Conservation (phyloP, 2,329 filamentous ascomycete genomes). For the Pseudogymnoascus destructans region DNA sequence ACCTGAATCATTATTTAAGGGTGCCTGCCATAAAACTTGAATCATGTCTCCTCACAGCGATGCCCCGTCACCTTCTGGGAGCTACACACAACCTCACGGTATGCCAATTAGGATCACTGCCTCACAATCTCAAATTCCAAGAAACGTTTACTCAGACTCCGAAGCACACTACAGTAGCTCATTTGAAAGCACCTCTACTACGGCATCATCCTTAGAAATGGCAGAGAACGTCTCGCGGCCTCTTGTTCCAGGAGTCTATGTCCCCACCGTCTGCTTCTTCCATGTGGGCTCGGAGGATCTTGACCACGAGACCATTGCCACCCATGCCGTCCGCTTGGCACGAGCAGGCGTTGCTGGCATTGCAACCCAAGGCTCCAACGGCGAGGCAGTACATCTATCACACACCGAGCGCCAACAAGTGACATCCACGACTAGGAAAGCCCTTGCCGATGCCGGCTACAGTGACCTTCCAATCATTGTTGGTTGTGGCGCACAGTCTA, state of each 20-base stretch:
- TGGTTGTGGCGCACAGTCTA: slow-evolving; percentile 52
- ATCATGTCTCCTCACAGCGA: slow-evolving; percentile 37
- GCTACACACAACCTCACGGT: slow-evolving; percentile 28
- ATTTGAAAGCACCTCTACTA: slow-evolving; percentile 29
- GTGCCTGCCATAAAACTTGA: neutral
- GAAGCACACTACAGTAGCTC: slow-evolving; percentile 20
- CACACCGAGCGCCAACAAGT: slow-evolving; percentile 47
- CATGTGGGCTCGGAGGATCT: slow-evolving; percentile 50
- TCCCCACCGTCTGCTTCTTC: slow-evolving; percentile 65
- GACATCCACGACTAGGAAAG: slow-evolving; percentile 45
- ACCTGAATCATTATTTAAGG: neutral
- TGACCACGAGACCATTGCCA: slow-evolving; percentile 41
- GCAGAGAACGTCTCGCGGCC: slow-evolving; percentile 27
- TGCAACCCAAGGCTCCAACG: slow-evolving; percentile 49
- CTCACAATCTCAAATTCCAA: neutral
- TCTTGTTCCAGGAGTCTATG: slow-evolving; percentile 48
- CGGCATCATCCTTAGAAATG: slow-evolving; percentile 27
- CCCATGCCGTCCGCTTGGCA: slow-evolving; percentile 40
- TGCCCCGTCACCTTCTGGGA: slow-evolving; percentile 33
- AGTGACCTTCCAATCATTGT: slow-evolving; percentile 49
- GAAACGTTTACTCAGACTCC: slow-evolving; percentile 26
- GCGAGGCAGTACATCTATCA: slow-evolving; percentile 52
- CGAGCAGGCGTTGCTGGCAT: slow-evolving; percentile 44
- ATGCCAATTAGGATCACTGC: neutral
- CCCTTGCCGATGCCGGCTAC: slow-evolving; percentile 46